Conservation (phyloP, 768 basidiomycete species). For the Tulasnella sp. region DNA sequence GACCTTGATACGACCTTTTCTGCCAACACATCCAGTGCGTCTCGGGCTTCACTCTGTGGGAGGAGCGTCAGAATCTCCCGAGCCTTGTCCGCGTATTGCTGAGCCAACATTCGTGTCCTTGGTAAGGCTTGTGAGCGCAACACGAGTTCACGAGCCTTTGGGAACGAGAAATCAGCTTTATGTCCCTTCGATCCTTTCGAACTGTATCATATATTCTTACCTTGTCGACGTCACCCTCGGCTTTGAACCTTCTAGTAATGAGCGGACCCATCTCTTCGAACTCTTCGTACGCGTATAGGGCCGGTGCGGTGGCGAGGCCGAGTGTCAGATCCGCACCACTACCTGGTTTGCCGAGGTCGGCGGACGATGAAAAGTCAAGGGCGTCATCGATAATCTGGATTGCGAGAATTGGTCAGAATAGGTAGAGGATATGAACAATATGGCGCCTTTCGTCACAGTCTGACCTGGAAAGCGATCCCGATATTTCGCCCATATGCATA, state of each 20-base stretch:
- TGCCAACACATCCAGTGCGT: constrained; percentile 62
- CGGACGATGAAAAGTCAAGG: constrained; percentile 80
- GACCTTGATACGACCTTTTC: constrained; percentile 51
- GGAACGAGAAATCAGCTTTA: neutral
- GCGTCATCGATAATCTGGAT: constrained; percentile 87
- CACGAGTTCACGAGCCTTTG: constrained; percentile 58
- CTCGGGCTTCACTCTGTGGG: constrained; percentile 71
- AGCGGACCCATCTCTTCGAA: constrained; percentile 64
- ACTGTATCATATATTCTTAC: constrained; percentile 45
- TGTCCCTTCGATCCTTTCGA: too few relatives aligned
- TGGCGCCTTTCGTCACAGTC: too few relatives aligned
- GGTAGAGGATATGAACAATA: neutral
- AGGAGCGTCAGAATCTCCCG: constrained; percentile 54
- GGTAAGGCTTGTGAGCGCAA: constrained; percentile 61
- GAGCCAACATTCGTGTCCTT: constrained; percentile 68
- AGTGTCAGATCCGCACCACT: constrained; percentile 74
- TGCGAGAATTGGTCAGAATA: neutral
- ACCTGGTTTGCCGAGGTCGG: constrained; percentile 73
- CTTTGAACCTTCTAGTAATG: constrained; percentile 67
- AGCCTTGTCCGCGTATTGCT: constrained; percentile 65
- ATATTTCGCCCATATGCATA: constrained; percentile 86
- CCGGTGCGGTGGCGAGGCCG: constrained; percentile 78
- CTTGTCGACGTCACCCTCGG: constrained; percentile 67
- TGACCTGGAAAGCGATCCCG: constrained; percentile 92
- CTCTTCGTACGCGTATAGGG: constrained; percentile 79